Evolutionary conservation across 441 rosid species (phyloP), one percentile per base, ranked within the genome.

Genomic region (Populus hybrid): DNA sequence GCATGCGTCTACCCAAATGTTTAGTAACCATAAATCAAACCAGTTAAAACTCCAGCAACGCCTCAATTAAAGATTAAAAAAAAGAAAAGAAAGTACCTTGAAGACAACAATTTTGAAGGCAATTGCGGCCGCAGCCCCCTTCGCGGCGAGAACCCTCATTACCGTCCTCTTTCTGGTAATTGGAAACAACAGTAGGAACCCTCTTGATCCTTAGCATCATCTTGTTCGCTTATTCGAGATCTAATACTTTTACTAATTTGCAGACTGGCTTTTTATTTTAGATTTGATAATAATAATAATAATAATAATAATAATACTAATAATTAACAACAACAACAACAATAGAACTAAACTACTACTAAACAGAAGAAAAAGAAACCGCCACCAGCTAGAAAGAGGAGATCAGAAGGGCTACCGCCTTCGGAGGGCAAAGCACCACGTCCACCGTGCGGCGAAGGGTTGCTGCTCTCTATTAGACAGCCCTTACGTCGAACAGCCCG

Each of bases 361-460:
- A 78, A 82, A 50, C 65, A 35, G 64, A 74, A 78, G 67, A 79
- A 30, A 70, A 18, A 21, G 75, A 81, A 75, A 82, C 99, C 99
- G 67, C 99, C 99, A 76, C 99, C 99, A 65, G 99, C 99, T 11
- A 95, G 93, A 85, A 95, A 95, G 87, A 94, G 97, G 84, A 95
- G 98, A 87, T 95, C 99, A 35, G 99, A 95, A 81, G 99, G 99
- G 86, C 97, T 91, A 70, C 99, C 99, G 90, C 99, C 99, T 90
- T 95, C 99, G 70, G 99, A 95, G 81, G 99, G 99, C 90, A 94
- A 87, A 81, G 99, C 99, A 78, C 99, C 99, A 85, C 99, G 99
- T 82, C 99, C 99, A 75, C 99, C 99, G 99, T 95, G 98, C 94
- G 95, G 97, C 88, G 90, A 94, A 87, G 98, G 98, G 92, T 86